Conservation (phyloP, 2,329 filamentous ascomycete species). For the Decorospora gaudefroyi region DNA sequence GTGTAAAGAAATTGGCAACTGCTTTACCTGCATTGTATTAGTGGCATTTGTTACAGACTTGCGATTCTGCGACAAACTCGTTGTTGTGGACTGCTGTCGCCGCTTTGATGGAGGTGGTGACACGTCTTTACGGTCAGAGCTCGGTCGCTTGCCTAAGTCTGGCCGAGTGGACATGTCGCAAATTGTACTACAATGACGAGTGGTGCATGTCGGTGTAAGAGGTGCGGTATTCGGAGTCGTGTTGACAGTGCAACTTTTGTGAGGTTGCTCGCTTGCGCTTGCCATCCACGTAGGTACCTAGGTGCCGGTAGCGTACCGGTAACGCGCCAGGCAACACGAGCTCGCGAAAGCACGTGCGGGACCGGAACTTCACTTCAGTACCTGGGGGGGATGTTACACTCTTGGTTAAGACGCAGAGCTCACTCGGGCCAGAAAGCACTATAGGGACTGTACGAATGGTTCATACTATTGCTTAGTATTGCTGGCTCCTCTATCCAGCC, state of each 20-base stretch:
- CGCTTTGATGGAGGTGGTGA: constrained; percentile 63
- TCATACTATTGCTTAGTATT: too few relatives aligned
- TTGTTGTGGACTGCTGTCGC: constrained; percentile 59
- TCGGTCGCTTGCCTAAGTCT: constrained; percentile 42
- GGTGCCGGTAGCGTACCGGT: too few relatives aligned
- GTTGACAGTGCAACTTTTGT: constrained; percentile 6
- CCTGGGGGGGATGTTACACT: too few relatives aligned
- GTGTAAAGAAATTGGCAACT: constrained; percentile 86
- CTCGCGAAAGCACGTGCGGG: constrained; percentile 42
- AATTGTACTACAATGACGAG: background rate
- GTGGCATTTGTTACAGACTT: background rate
- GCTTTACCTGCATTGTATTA: constrained; percentile 60
- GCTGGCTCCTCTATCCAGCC: too few relatives aligned
- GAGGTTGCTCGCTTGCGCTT: constrained; percentile 18
- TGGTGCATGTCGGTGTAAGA: background rate
- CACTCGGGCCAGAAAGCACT: too few relatives aligned
- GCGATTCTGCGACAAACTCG: constrained; percentile 52
- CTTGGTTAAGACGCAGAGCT: too few relatives aligned
- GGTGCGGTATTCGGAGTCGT: constrained; percentile 2
- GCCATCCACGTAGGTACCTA: too few relatives aligned
- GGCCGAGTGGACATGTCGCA: constrained; percentile 28
- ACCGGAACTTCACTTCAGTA: background rate
- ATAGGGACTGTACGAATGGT: too few relatives aligned
- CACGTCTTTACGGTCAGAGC: constrained; percentile 51
- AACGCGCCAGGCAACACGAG: constrained; percentile 32